Conservation (phyloP, 805 yeast species). For the Pichia sporocuriosa region DNA sequence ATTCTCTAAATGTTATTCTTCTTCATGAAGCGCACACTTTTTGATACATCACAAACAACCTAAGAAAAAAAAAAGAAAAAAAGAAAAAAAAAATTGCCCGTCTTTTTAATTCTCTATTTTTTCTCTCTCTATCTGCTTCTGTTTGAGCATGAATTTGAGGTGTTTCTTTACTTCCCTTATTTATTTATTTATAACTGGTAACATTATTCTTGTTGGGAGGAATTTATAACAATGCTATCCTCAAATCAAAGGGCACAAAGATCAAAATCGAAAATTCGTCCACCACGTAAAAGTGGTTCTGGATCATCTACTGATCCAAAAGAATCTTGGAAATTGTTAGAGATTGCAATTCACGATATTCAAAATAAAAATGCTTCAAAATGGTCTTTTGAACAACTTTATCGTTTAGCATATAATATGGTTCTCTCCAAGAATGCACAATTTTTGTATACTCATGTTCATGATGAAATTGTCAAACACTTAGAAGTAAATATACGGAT, state of each 20-base stretch:
- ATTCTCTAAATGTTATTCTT: too few relatives aligned
- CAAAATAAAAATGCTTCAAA: slow-evolving; percentile 64
- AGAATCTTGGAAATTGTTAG: slow-evolving; percentile 57
- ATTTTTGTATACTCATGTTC: slow-evolving; percentile 55
- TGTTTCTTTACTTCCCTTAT: too few relatives aligned
- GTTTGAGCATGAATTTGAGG: too few relatives aligned
- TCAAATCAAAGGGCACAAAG: slow-evolving; percentile 13
- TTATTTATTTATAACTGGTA: neutral
- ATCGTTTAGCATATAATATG: slow-evolving; percentile 69
- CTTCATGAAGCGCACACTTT: too few relatives aligned
- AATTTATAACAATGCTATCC: slow-evolving; percentile 5
- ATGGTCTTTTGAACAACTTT: slow-evolving; percentile 75
- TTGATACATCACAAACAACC: too few relatives aligned
- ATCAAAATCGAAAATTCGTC: slow-evolving; percentile 53
- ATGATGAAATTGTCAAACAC: slow-evolving; percentile 40
- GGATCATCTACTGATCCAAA: slow-evolving; percentile 42
- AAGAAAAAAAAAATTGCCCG: too few relatives aligned
- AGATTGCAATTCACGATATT: slow-evolving; percentile 66
- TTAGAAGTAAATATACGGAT: slow-evolving; percentile 29
- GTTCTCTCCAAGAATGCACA: slow-evolving; percentile 68
- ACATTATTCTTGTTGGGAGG: neutral
- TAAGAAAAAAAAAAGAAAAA: too few relatives aligned
- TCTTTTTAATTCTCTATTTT: too few relatives aligned
- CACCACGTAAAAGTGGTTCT: slow-evolving; percentile 46
- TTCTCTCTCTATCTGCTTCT: too few relatives aligned